phyloP scores from a whole-genome alignment of 1,284 basidiomycete species.

The Termitomyces sp. region DNA sequence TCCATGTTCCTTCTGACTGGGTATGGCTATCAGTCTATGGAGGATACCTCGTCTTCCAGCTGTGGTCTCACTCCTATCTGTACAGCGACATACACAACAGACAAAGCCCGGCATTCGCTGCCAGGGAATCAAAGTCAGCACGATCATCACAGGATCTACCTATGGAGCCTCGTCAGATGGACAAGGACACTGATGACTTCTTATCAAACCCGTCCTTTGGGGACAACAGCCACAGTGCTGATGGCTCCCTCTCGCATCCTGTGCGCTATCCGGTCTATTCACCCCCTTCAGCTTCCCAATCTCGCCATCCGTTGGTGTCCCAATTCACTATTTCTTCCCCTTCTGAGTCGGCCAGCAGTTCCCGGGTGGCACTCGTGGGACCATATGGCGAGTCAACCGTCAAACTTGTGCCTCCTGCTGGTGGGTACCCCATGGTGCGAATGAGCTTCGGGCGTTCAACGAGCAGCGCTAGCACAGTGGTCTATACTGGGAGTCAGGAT shows the following conservation, averaged over 20 bases:
- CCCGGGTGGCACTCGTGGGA: constrained; percentile 2
- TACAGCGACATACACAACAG: constrained; percentile 55
- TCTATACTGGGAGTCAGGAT: constrained; percentile 8
- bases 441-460: not conserved
- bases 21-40: constrained; percentile 48
- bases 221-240: not conserved
- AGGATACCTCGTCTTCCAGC: constrained; percentile 80
- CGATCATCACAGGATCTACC: not conserved
- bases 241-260: not conserved
- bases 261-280: constrained; percentile 17
- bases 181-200: not conserved
- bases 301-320: constrained; percentile 5
- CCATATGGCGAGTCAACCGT: constrained; percentile 13
- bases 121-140: constrained; percentile 28
- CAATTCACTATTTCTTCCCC: constrained; percentile 6
- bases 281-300: constrained; percentile 9
- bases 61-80: constrained; percentile 82
- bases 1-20: not conserved
- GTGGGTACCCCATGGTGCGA: constrained; percentile 10
- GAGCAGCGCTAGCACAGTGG: constrained; percentile 4
- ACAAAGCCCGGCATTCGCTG: constrained; percentile 37
- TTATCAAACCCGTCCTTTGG: not conserved
- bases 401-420: constrained; percentile 8
- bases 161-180: constrained; percentile 8
- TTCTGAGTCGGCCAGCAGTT: not conserved